A percentile compares a stretch with the other conserved stretches of the same genome.
Evolutionary conservation across 352 stramenopile species (phyloP).

Genomic region (Pythium aristosporum): DNA sequence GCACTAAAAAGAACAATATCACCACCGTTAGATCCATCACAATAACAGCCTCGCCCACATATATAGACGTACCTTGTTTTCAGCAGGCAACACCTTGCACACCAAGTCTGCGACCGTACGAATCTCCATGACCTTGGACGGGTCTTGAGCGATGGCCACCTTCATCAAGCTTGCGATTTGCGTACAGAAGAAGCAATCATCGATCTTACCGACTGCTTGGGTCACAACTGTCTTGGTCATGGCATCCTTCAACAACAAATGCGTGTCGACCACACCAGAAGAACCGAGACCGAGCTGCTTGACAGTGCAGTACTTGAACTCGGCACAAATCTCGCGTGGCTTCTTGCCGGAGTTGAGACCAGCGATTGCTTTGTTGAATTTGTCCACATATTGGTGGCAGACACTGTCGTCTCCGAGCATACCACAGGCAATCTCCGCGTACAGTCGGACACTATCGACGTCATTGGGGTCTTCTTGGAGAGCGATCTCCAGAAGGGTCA

Average conservation of each 20-base stretch:
- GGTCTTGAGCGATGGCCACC: conserved; percentile 53
- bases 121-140: conserved; percentile 52
- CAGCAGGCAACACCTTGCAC: conserved; percentile 52
- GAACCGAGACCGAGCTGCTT: conserved; percentile 4
- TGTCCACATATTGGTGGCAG: conserved; percentile 68
- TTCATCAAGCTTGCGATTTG: conserved; percentile 55
- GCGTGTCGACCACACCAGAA: conserved; percentile 9
- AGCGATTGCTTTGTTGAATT: conserved; percentile 69
- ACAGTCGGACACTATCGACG: conserved; percentile 54
- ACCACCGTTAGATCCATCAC: conserved; percentile 13
- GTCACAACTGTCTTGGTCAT: conserved; percentile 19
- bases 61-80: conserved; percentile 49
- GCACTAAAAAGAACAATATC: conserved; percentile 38
- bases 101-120: conserved; percentile 60
- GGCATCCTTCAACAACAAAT: conserved; percentile 9
- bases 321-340: conserved; percentile 56
- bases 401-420: conserved; percentile 59
- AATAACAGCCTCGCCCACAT: neutral
- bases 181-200: conserved; percentile 70
- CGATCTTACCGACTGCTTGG: neutral
- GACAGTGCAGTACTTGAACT: conserved; percentile 56
- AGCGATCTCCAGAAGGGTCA: conserved; percentile 57
- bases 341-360: conserved; percentile 61
- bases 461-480: conserved; percentile 57
- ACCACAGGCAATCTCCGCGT: conserved; percentile 75